phyloP scores from a whole-genome alignment of 768 basidiomycete genomes.

The Leccinellum luteum region DNA sequence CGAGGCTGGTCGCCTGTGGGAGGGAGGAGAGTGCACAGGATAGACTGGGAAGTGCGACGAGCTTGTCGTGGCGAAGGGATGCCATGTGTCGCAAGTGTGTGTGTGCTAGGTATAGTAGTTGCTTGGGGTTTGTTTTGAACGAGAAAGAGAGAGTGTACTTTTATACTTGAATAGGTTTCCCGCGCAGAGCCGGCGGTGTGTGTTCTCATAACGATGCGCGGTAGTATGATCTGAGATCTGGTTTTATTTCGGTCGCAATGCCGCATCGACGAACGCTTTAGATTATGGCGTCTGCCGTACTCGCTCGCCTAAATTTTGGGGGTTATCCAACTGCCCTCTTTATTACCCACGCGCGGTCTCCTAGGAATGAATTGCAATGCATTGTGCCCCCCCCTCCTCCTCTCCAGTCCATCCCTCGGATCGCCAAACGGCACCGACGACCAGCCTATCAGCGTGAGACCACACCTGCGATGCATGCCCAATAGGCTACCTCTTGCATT shows the following conservation, averaged over 20 bases:
- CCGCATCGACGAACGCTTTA: slow-evolving; percentile 15
- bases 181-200: not conserved
- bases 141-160: slow-evolving; percentile 11
- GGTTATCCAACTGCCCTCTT: slow-evolving; percentile 10
- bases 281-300: not conserved
- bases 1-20: slow-evolving; percentile 70
- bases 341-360: slow-evolving; percentile 29
- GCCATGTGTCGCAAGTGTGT: no score
- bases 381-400: not conserved
- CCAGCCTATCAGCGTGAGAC: not conserved
- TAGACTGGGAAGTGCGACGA: slow-evolving; percentile 72
- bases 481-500: no score
- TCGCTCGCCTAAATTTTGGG: slow-evolving; percentile 32
- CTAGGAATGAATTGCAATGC: slow-evolving; percentile 21
- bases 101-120: slow-evolving; percentile 3
- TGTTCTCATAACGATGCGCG: slow-evolving; percentile 28
- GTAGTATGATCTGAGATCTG: slow-evolving; percentile 25
- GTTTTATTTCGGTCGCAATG: slow-evolving; percentile 16
- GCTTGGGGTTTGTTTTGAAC: not conserved
- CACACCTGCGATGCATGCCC: not conserved
- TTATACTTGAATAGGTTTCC: slow-evolving; percentile 8
- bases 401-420: not conserved
- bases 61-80: slow-evolving; percentile 42
- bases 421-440: not conserved
- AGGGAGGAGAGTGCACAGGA: slow-evolving; percentile 66